Evolutionary conservation across 495 filamentous ascomycete species (phyloP).

Genomic region (Talaromyces borbonicus): DNA sequence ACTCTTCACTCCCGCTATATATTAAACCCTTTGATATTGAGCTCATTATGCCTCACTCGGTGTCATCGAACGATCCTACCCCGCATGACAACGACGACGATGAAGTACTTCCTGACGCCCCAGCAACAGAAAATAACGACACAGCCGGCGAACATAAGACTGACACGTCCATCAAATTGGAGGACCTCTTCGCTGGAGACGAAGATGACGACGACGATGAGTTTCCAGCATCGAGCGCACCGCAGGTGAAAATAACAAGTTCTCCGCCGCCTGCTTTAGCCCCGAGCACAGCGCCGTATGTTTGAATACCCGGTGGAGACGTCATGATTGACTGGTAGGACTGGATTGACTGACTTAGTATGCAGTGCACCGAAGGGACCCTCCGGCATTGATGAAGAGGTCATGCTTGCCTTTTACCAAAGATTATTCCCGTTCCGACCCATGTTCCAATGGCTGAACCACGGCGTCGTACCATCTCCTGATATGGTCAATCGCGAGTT

Average conservation of each 20-base stretch:
- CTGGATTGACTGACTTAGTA: background rate
- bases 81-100: conserved; percentile 21
- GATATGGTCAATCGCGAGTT: conserved; percentile 95
- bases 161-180: conserved; percentile 52
- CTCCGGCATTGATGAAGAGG: conserved; percentile 58
- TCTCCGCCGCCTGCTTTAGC: conserved; percentile 31
- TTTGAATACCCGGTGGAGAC: background rate
- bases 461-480: conserved; percentile 70
- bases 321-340: background rate
- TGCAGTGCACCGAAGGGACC: conserved; percentile 13
- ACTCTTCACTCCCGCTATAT: too few relatives aligned
- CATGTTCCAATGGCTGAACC: conserved; percentile 97
- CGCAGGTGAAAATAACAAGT: conserved; percentile 33
- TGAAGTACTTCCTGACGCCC: conserved; percentile 33
- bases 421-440: conserved; percentile 92
- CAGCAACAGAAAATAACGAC: conserved; percentile 14
- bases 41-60: conserved; percentile 43
- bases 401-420: conserved; percentile 88
- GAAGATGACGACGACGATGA: conserved; percentile 72
- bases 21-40: too few relatives aligned
- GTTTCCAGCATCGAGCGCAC: conserved; percentile 50
- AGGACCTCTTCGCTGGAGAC: conserved; percentile 61
- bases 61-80: conserved; percentile 26
- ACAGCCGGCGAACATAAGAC: conserved; percentile 19
- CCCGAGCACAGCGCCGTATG: conserved; percentile 34